Percentiles rank a stretch among this genome's conserved stretches.
Evolutionary conservation across 2,329 filamentous ascomycete species (phyloP).

Genomic region (Epichloe uncinata): DNA sequence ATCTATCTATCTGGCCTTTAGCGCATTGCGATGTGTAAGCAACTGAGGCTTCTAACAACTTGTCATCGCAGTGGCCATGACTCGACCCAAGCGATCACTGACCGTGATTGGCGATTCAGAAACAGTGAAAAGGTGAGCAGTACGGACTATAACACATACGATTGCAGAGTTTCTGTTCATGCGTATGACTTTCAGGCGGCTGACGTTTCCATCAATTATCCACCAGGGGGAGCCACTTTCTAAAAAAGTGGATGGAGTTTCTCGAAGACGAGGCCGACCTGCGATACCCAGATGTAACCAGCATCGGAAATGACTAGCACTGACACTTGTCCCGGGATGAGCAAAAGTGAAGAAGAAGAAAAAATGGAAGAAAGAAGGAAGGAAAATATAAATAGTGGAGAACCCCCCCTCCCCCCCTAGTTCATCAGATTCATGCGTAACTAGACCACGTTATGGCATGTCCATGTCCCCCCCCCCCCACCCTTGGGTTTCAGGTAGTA

Average conservation of each 20-base stretch:
- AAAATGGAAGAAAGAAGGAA: no score
- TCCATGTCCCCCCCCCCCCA: no score
- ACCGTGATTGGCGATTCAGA: slow-evolving; percentile 90
- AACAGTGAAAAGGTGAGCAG: slow-evolving; percentile 64
- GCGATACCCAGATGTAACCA: slow-evolving; percentile 62
- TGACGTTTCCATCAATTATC: background rate
- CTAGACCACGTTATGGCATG: background rate
- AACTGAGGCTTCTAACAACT: background rate
- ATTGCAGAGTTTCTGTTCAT: no score
- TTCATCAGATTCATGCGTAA: background rate
- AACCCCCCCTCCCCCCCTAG: no score
- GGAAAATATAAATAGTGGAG: background rate
- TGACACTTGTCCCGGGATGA: background rate
- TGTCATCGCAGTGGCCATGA: slow-evolving; percentile 81
- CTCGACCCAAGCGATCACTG: slow-evolving; percentile 77
- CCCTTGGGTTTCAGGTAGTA: background rate
- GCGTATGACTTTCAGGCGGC: background rate
- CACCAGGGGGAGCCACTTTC: slow-evolving; percentile 72
- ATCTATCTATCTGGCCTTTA: background rate
- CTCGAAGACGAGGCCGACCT: slow-evolving; percentile 84
- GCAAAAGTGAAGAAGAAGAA: background rate
- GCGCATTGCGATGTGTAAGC: background rate
- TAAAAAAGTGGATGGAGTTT: slow-evolving; percentile 84
- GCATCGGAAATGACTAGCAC: slow-evolving; percentile 14
- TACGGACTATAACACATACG: no score